These are phyloP conservation scores for Fusarium humuli DNA, from an alignment of 2,329 filamentous ascomycete genomes.

Conservation along the genomic window DNA sequence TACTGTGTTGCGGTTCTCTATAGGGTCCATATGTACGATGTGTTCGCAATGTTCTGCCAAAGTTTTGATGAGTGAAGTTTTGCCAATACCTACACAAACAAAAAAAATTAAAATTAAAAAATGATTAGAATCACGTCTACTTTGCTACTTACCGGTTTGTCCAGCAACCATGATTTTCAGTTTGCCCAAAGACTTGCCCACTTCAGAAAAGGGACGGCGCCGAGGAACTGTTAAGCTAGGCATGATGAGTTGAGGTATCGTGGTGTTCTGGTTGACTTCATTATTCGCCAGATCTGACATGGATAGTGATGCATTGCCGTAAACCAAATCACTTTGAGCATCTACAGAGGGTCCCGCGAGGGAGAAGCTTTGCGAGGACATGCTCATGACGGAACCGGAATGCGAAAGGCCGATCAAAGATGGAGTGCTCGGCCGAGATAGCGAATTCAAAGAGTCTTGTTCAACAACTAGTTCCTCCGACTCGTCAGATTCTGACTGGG, in stretches of 20 bases:
- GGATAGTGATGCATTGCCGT: slow-evolving; percentile 30
- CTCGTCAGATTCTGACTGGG: slow-evolving; percentile 26
- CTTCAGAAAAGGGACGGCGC: slow-evolving; percentile 88
- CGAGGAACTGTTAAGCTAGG: slow-evolving; percentile 92
- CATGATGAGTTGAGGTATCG: slow-evolving; percentile 90
- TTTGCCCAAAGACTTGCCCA: slow-evolving; percentile 83
- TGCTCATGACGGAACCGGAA: slow-evolving; percentile 55
- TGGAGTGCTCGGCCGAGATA: slow-evolving; percentile 47
- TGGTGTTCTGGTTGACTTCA: slow-evolving; percentile 36
- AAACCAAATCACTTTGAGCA: slow-evolving; percentile 44
- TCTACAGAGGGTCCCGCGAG: slow-evolving; percentile 58
- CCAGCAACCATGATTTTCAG: slow-evolving; percentile 92
- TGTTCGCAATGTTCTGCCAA: slow-evolving; percentile 89
- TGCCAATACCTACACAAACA: slow-evolving; percentile 75
- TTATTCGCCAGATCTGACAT: slow-evolving; percentile 31
- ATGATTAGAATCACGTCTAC: neutral
- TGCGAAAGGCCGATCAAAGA: slow-evolving; percentile 44
- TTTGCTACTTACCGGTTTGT: slow-evolving; percentile 68
- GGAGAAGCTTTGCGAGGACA: slow-evolving; percentile 65
- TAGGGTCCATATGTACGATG: slow-evolving; percentile 90
- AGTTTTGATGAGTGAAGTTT: slow-evolving; percentile 88
- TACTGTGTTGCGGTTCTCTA: slow-evolving; percentile 52
- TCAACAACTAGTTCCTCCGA: slow-evolving; percentile 30
- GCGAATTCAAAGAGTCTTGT: slow-evolving; percentile 33
- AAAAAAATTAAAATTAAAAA: neutral